These are phyloP conservation scores for Rhodotorula taiwanensis DNA, from an alignment of 768 basidiomycete genomes.

Conservation along the genomic window DNA sequence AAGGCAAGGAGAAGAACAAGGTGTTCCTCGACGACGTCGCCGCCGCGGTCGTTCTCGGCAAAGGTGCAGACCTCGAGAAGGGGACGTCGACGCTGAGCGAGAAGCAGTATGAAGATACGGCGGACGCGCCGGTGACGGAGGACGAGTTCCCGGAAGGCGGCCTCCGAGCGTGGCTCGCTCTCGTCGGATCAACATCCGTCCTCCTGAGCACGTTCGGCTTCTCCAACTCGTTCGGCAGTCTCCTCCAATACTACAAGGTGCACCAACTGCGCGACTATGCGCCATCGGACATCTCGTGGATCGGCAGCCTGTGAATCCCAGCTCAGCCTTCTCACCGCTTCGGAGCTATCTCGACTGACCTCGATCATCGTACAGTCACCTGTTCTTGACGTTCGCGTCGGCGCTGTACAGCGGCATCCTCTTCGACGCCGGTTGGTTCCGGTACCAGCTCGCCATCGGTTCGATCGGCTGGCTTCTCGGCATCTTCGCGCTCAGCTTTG, in stretches of 20 bases:
- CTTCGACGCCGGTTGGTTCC: constrained; percentile 45
- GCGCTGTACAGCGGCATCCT: constrained; percentile 43
- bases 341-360: no score
- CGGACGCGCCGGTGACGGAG: no score
- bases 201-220: constrained; percentile 27
- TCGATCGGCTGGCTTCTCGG: constrained; percentile 29
- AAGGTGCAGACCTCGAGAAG: constrained; percentile 3
- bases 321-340: no score
- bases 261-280: constrained; percentile 44
- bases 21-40: neutral
- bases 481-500: constrained; percentile 23
- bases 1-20: neutral
- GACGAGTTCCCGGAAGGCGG: constrained; percentile 26
- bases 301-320: constrained; percentile 39
- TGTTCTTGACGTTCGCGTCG: constrained; percentile 44
- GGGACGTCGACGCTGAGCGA: no score
- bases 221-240: constrained; percentile 18
- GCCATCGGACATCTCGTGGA: constrained; percentile 44
- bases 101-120: no score
- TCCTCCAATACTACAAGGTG: constrained; percentile 35
- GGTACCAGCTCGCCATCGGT: constrained; percentile 31
- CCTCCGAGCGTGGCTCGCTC: constrained; percentile 13
- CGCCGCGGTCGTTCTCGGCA: no score
- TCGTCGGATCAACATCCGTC: constrained; percentile 21
- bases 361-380: no score